phyloP scores from a whole-genome alignment of 257 asterid species.

The Penstemon newberryi region DNA sequence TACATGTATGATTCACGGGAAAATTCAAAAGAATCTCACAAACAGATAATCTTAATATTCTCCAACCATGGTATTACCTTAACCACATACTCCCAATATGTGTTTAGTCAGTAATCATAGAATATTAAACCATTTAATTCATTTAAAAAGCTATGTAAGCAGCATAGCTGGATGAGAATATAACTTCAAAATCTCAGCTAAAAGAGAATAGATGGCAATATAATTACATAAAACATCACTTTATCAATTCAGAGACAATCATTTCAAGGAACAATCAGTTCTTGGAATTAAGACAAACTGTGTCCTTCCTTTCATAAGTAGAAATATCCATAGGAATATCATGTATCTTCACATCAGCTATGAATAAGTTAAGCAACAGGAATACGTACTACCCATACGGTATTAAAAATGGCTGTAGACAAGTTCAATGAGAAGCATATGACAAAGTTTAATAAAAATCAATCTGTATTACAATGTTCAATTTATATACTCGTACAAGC shows the following conservation, averaged over 20 bases:
- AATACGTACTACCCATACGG: background rate
- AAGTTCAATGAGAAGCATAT: background rate
- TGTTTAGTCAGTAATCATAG: background rate
- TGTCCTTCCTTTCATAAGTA: background rate
- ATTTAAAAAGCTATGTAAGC: background rate
- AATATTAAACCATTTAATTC: background rate
- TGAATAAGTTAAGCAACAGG: slow-evolving; percentile 13
- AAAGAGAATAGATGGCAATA: background rate
- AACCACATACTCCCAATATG: background rate
- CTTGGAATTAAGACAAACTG: background rate
- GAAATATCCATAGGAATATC: background rate
- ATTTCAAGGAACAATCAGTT: background rate
- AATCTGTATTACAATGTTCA: background rate
- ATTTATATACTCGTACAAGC: background rate
- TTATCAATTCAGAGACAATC: background rate
- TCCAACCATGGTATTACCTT: no score
- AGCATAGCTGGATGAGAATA: background rate
- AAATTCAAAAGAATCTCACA: background rate
- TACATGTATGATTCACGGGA: background rate
- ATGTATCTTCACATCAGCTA: background rate
- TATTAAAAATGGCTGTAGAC: background rate
- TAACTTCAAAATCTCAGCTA: slow-evolving; percentile 8
- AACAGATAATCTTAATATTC: background rate
- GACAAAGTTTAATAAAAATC: background rate
- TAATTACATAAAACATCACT: background rate